A percentile compares a stretch with the other conserved stretches of the same genome.
Conservation (phyloP, 208 protist genomes). For the Crithidia thermophila region DNA sequence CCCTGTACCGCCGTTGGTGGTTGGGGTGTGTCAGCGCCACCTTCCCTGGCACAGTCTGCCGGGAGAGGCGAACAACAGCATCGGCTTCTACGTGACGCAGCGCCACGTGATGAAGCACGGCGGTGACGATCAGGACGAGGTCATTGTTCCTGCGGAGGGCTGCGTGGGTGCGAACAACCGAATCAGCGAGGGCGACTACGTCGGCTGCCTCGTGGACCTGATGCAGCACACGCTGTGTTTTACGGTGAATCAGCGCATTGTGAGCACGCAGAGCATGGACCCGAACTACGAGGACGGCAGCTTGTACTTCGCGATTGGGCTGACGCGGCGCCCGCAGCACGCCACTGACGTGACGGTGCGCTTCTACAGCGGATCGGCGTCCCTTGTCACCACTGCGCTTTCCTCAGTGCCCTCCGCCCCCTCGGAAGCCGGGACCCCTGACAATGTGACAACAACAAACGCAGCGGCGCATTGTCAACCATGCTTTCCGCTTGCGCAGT, state of each 20-base stretch:
- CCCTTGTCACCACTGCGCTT: background rate
- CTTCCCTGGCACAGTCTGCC: slow-evolving; percentile 59
- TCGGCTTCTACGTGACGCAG: slow-evolving; percentile 72
- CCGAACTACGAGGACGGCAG: slow-evolving; percentile 19
- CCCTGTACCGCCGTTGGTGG: slow-evolving; percentile 47
- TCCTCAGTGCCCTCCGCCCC: background rate
- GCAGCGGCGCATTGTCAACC: background rate
- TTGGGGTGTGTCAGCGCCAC: slow-evolving; percentile 55
- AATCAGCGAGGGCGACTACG: slow-evolving; percentile 50
- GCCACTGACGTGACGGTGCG: slow-evolving; percentile 41
- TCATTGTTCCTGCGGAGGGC: slow-evolving; percentile 33
- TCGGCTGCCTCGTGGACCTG: slow-evolving; percentile 79
- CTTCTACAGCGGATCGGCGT: slow-evolving; percentile 41
- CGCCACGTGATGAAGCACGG: slow-evolving; percentile 69
- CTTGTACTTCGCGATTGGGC: slow-evolving; percentile 67
- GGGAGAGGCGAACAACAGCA: slow-evolving; percentile 61
- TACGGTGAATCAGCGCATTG: slow-evolving; percentile 58
- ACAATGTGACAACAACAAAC: background rate
- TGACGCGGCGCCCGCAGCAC: slow-evolving; percentile 45
- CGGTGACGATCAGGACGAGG: slow-evolving; percentile 39
- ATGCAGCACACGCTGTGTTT: slow-evolving; percentile 62
- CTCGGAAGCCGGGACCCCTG: background rate
- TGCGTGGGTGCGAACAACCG: slow-evolving; percentile 23
- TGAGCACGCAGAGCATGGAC: slow-evolving; percentile 28
- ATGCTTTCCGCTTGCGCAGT: slow-evolving; percentile 14